Evolutionary conservation across 2,329 filamentous ascomycete species (phyloP), one percentile per base, ranked within the genome.

Genomic region (Dissoconium aciculare): DNA sequence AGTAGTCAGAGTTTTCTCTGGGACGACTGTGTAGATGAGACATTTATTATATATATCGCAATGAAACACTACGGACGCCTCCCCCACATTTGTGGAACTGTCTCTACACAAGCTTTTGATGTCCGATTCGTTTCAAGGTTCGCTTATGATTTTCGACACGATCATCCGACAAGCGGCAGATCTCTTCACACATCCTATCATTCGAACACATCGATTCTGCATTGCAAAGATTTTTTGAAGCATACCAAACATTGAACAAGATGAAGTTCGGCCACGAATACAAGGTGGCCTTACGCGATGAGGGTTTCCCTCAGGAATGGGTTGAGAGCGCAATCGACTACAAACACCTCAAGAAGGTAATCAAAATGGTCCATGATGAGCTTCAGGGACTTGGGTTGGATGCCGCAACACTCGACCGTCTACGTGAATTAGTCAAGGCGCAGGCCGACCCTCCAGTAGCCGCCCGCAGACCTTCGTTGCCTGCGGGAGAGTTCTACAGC

Each of bases 211-310:
- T n/a, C n/a, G n/a, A n/a, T n/a, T n/a, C n/a, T n/a, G n/a, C n/a
- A n/a, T n/a, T n/a, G n/a, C n/a, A n/a, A n/a, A n/a, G n/a, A n/a
- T n/a, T 26, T 13, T 26, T n/a, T 13, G 4, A 5, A 28, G 26
- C 17, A 11, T 15, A 15, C 27, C 27, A 29, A n/a, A 31, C 17
- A 23, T 26, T 31, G 21, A 13, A 21, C 27, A 32, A 44, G 39
- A 92, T 92, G 83, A 92, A 92, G 64, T 92, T 91, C 56, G 81
- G 75, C 15, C 79, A 78, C 51, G 69, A 75, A 47, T 89, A 83
- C 52, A 72, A 75, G 50, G 69, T 76, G 45, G 67, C 69, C 29
- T 65, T 92, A 38, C 63, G 69, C 39, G 68, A 63, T 41, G 77
- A 81, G 64, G 77, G 70, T 41, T 92, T 83, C 51, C 83, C 83